A percentile compares a stretch with the other conserved stretches of the same genome.
phyloP scores from a whole-genome alignment of 2,329 filamentous ascomycete species.

The Aspergillus vadensis region DNA sequence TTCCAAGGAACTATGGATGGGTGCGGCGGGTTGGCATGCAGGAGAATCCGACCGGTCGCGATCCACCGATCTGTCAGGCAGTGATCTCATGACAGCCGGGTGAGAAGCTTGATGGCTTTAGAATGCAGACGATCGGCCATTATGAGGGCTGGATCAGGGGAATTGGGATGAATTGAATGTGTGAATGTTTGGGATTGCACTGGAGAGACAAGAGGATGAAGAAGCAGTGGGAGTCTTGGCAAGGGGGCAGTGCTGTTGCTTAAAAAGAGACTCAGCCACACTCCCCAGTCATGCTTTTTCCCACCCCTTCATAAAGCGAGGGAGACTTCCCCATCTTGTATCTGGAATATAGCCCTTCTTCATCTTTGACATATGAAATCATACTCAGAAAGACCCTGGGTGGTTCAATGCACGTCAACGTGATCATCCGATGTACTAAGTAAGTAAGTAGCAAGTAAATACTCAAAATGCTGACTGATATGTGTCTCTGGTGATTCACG shows the following conservation, averaged over 20 bases:
- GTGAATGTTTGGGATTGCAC: neutral
- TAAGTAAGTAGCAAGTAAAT: neutral
- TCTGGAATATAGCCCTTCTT: neutral
- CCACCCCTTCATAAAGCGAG: neutral
- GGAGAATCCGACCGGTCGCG: too few relatives aligned
- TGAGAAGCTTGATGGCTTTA: too few relatives aligned
- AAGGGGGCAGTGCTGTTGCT: slow-evolving; percentile 5
- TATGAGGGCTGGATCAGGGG: too few relatives aligned
- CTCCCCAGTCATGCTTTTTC: neutral
- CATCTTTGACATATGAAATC: too few relatives aligned
- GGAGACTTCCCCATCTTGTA: neutral
- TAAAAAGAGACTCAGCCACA: neutral
- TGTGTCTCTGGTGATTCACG: neutral
- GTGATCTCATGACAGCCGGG: too few relatives aligned
- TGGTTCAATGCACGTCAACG: neutral
- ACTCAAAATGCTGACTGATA: too few relatives aligned
- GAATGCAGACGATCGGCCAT: neutral
- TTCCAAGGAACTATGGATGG: too few relatives aligned
- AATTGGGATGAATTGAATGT: too few relatives aligned
- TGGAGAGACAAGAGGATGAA: neutral
- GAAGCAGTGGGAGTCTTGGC: neutral
- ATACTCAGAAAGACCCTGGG: too few relatives aligned
- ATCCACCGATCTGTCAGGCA: too few relatives aligned
- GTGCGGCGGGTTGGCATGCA: too few relatives aligned
- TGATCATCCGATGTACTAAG: neutral